Base-by-base conservation (phyloP, 176 grass and related monocot species). In the Elaeis guineensis region DNA sequence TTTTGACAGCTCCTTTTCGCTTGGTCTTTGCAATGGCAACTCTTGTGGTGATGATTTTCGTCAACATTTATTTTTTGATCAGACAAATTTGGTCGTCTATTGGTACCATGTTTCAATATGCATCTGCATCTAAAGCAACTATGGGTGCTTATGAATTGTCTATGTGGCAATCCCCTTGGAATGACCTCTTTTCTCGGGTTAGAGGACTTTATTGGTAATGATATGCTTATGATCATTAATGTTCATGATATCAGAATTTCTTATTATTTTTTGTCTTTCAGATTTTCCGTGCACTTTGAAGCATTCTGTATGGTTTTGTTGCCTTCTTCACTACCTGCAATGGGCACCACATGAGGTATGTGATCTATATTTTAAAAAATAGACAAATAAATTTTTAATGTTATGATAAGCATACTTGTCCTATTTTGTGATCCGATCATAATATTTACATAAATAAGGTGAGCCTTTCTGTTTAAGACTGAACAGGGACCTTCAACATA, bases 141-240 rank as follows among this genome's bases (percentile, higher is more conserved):
- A 79, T 58, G 6, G 52, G 75, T 72, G 48, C 78, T 50, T 80
- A 80, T 14, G 87, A 97, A 73, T 50, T 57, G 58, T 75, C 70
- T 32, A 72, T 89, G n/a, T 77, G 79, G 83, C 71, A 55, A 22
- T 80, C 81, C 69, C 81, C 85, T 21, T 97, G 93, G 93, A 97
- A 91, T 70, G 93, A 91, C 79, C 72, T 97, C 72, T 78, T 91
- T 52, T 88, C 83, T 75, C 79, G 91, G 87, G 93, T 97, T 79
- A 14, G 20, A 68, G 5, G 14, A 32, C 20, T 16, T 44, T 18
- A 65, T 72, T 72, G 16, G 62, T 58, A 57, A 4, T 69, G 59
- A 30, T 9, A 51, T 3, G 50, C 19, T n/a, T 24, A 15, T 26
- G 12, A 51, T 12, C 22, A 60, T 59, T 55, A 15, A 59, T 70